Percentiles rank a stretch among this genome's conserved stretches.
Evolutionary conservation across 2,329 filamentous ascomycete genomes (phyloP).

Genomic region (Zarea fungicola): DNA sequence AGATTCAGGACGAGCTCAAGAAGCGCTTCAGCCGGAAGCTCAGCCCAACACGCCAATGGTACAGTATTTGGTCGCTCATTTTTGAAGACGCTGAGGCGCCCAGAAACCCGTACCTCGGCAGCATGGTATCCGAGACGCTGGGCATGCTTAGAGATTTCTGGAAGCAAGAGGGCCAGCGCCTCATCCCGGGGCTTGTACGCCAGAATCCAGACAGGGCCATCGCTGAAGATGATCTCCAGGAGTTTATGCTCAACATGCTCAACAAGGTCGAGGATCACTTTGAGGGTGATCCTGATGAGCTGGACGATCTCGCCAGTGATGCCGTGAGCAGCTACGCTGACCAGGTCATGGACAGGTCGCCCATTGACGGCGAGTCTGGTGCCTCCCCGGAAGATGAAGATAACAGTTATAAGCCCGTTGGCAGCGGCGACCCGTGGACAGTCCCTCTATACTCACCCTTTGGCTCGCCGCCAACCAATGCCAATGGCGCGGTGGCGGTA

Average conservation of each 20-base stretch:
- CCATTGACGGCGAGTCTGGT: neutral
- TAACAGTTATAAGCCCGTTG: conserved; percentile 1
- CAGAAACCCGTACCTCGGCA: conserved; percentile 12
- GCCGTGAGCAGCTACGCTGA: neutral
- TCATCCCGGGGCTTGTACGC: neutral
- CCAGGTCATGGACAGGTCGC: neutral
- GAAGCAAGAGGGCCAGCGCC: conserved; percentile 8
- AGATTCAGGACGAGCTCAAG: conserved; percentile 12
- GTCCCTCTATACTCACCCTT: neutral
- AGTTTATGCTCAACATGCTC: conserved; percentile 5
- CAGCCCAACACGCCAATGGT: conserved; percentile 14
- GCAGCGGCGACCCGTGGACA: neutral
- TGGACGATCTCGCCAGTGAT: neutral
- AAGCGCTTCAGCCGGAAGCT: conserved; percentile 9
- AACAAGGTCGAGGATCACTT: conserved; percentile 6
- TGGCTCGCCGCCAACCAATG: neutral
- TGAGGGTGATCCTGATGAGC: neutral
- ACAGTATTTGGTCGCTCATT: conserved; percentile 16
- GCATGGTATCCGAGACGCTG: conserved; percentile 12
- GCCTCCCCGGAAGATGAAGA: neutral
- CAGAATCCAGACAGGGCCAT: neutral
- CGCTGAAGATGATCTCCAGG: neutral
- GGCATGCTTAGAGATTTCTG: conserved; percentile 14
- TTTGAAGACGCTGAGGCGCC: conserved; percentile 6
- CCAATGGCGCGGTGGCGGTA: neutral